Base-by-base conservation (phyloP, 2,329 filamentous ascomycete species). In the Ophidiomyces ophidiicola region DNA sequence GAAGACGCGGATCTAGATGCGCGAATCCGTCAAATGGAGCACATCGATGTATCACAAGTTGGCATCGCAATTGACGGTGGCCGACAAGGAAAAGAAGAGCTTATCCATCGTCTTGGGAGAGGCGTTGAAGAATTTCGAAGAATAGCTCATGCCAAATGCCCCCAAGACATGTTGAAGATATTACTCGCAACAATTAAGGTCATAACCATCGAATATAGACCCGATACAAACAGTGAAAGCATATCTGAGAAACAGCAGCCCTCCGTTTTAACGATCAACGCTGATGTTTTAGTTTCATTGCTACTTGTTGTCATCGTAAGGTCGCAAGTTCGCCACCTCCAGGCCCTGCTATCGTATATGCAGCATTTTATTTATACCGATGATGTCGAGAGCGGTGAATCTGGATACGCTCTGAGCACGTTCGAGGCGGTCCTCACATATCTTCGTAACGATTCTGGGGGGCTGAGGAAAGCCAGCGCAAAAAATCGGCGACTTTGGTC, bases 301-400 rank as follows among this genome's bases (percentile, higher is more conserved):
- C 70, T 98, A 10, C 69, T 98, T 14, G 78, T 93, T 45, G 86
- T 98, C 11, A 82, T 98, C 7, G 96, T 98, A 44, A 75, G 88
- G 46, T 84, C 88, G 7, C 82, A 90, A 44, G 78, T 93, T 18
- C 78, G 82, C 43, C 80, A 94, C 59, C 68, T 98, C 6, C 84
- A 94, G 51, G 86, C 90, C 2, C 75, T 88, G 14, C 66, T 98
- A 32, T 70, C 82, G n/a, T 98, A 96, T 57, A 94, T 96, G 71
- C 82, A 88, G 30, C 85, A 93, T 53, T 98, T 94, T 55, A 90
- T 94, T 49, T 98, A 94, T 60, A 87, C 94, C 36, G 90, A 96
- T 51, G 90, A 98, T 61, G 86, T 98, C 6, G 90, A 98, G 49
- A 92, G 78, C 45, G 90, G 90, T 34, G 90, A 98, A 62, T 80